Conservation (phyloP, 257 asterid species). For the Misopates orontium region DNA sequence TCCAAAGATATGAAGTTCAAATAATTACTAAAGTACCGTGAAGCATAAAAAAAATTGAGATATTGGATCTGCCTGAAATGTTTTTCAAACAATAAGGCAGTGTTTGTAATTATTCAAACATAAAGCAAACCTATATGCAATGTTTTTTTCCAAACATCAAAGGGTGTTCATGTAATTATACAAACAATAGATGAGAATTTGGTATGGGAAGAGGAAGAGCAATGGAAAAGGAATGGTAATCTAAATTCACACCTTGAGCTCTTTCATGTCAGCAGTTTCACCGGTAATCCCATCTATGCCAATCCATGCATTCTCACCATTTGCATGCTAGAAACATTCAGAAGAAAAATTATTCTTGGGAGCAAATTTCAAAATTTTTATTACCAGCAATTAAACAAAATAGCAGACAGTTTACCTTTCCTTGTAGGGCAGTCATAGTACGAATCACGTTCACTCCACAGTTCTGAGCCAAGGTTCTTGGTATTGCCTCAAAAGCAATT, state of each 20-base stretch:
- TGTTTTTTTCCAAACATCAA: too few relatives aligned
- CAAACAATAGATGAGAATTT: too few relatives aligned
- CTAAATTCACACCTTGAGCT: conserved; percentile 64
- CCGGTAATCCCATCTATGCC: conserved; percentile 98
- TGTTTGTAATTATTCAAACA: too few relatives aligned
- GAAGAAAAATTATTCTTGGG: conserved; percentile 3
- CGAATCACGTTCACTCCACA: conserved; percentile 96
- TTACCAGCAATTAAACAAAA: conserved; percentile 13
- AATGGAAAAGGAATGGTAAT: conserved; percentile 15
- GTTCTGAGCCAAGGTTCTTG: conserved; percentile 95
- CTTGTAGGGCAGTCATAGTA: conserved; percentile 92
- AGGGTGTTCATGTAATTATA: too few relatives aligned
- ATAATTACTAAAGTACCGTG: too few relatives aligned
- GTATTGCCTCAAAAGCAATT: conserved; percentile 94
- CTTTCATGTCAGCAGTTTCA: conserved; percentile 89
- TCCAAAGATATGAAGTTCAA: conserved; percentile 1
- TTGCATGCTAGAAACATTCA: conserved; percentile 62
- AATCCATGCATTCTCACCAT: conserved; percentile 92
- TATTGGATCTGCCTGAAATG: too few relatives aligned
- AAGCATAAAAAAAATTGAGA: too few relatives aligned
- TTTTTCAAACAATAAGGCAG: too few relatives aligned
- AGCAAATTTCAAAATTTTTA: background rate
- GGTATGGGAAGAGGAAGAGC: background rate
- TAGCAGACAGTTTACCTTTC: conserved; percentile 55
- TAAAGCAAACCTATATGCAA: too few relatives aligned